Base-by-base conservation (phyloP, 208 protist species). In the Novymonas esmeraldas region DNA sequence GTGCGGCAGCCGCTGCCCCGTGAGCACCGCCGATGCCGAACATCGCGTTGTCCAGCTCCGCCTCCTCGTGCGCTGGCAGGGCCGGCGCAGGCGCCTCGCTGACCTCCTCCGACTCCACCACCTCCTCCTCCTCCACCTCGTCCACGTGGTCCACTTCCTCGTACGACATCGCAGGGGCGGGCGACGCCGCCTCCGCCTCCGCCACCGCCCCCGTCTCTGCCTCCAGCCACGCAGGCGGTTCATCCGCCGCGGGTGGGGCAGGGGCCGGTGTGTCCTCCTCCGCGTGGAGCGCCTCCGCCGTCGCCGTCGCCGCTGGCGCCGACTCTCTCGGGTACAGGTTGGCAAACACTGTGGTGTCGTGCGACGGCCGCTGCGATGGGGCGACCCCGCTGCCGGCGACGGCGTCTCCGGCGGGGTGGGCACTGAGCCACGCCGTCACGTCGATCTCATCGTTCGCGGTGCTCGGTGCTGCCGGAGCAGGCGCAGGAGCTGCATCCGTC, bases 151-250 rank as follows among this genome's bases (percentile, higher is more conserved):
- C 36, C 5, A 44, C 42, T 2, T 22, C 46, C 6, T 64, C 42
- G 22, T 55, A 14, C 22, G 59, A 42, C 36, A 63, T 56, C 33
- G 24, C 42, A 1, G 28, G 14, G 11, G 46, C 41, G 14, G 54
- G 34, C 7, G 54, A 46, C 36, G 20, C 41, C 7, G 26, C 26
- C 39, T 41, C 24, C 26, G 20, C n/a, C n/a, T n/a, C n/a, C n/a
- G n/a, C n/a, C 31, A 51, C 42, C 60, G 34, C 46, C 44, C 0
- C 7, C 50, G 3, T 51, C 1, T 38, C 56, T 6, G 51, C 46
- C n/a, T 22, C 36, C 42, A 73, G 39, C 76, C 66, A 79, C 20
- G 64, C 63, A 0, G 74, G 74, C 5, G 67, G 44, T 14, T 73
- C 76, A 26, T 54, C 18, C 20, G 51, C 14, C 6, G 26, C 34